Conservation (phyloP, 192 early-diverging fungal species). For the Dimargaris xerosporica region DNA sequence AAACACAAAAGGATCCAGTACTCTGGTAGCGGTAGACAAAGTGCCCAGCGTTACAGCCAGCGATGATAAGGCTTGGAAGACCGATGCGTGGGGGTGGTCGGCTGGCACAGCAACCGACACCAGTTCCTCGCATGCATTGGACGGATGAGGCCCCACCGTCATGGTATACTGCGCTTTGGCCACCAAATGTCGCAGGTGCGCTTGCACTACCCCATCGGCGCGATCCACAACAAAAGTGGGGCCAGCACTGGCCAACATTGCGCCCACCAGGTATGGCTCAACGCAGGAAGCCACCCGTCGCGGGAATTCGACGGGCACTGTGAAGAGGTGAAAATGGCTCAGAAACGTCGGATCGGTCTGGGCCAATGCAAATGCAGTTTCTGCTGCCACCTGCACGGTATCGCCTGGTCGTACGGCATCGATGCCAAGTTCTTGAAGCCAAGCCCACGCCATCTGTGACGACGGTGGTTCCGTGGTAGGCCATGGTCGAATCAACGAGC, state of each 20-base stretch:
- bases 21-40: not conserved
- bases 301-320: not conserved
- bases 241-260: not conserved
- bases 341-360: not conserved
- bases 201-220: not conserved
- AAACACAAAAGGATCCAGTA: not conserved
- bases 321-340: not conserved
- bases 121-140: not conserved
- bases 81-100: not conserved
- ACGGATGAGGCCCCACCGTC: not conserved
- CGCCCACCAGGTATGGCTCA: conserved; percentile 7
- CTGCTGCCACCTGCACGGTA: not conserved
- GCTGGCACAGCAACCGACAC: not conserved
- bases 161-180: no score
- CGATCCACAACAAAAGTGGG: not conserved
- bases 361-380: not conserved
- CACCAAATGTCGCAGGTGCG: no score
- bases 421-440: not conserved
- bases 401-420: not conserved
- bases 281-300: not conserved
- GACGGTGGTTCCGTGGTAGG: no score
- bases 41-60: not conserved
- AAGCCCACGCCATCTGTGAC: no score
- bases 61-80: not conserved
- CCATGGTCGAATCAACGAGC: no score